Evolutionary conservation across 257 asterid genomes (phyloP).

Genomic region (Solanum medicagineum): DNA sequence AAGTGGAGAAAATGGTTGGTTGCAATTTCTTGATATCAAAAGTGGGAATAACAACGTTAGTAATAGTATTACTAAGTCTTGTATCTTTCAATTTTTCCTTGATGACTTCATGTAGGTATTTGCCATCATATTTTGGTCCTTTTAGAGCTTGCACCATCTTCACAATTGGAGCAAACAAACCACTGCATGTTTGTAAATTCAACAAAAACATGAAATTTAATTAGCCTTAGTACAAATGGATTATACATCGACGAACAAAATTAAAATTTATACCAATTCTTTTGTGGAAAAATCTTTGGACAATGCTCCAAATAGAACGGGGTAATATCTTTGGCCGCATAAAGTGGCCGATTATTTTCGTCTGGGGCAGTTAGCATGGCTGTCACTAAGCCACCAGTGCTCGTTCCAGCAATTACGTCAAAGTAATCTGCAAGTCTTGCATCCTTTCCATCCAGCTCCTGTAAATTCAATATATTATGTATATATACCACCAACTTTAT

Average conservation of each 20-base stretch:
- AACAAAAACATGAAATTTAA: too few species aligned
- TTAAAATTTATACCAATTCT: neutral
- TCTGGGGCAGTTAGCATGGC: constrained; percentile 52
- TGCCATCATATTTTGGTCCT: constrained; percentile 33
- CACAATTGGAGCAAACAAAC: constrained; percentile 4
- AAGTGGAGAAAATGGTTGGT: constrained; percentile 34
- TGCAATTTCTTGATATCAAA: constrained; percentile 38
- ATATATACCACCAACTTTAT: neutral
- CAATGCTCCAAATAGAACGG: constrained; percentile 27
- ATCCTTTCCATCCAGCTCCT: constrained; percentile 46
- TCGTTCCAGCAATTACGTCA: constrained; percentile 57
- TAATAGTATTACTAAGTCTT: constrained; percentile 20
- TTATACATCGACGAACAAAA: too few species aligned
- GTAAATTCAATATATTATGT: neutral
- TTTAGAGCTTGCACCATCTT: neutral
- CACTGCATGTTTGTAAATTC: constrained; percentile 10
- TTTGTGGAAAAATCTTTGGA: constrained; percentile 31
- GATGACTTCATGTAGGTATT: constrained; percentile 23
- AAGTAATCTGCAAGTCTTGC: constrained; percentile 56
- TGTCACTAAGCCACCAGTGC: constrained; percentile 54
- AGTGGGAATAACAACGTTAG: constrained; percentile 43
- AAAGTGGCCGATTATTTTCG: constrained; percentile 31
- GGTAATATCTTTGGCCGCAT: constrained; percentile 40
- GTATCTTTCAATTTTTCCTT: constrained; percentile 24
- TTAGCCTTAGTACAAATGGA: too few species aligned